Evolutionary conservation across 257 asterid species (phyloP).

Genomic region (Petrea volubilis): DNA sequence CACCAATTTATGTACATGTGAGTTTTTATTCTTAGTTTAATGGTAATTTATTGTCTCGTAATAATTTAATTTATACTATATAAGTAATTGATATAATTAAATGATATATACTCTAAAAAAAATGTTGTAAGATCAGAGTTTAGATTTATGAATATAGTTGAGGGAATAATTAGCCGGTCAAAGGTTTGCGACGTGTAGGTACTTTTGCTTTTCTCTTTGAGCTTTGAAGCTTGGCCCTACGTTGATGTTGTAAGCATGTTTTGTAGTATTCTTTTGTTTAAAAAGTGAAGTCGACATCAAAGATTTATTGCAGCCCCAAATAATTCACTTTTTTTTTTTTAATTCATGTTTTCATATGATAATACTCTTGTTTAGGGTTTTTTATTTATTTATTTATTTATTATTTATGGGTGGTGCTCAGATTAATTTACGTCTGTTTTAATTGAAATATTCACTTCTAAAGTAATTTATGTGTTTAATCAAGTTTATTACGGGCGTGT

Average conservation of each 20-base stretch:
- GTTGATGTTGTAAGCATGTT: conserved; percentile 25
- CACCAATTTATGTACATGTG: no score
- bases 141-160: neutral
- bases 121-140: neutral
- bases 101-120: no score
- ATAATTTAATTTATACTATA: no score
- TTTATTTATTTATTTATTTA: no score
- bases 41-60: no score
- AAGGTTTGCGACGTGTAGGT: neutral
- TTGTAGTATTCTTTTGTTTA: conserved; percentile 16
- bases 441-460: neutral
- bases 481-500: no score
- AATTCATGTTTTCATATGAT: neutral
- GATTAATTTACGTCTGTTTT: neutral
- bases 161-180: conserved; percentile 26
- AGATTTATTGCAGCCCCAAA: conserved; percentile 17
- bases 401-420: neutral
- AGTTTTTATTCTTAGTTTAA: no score
- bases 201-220: conserved; percentile 35
- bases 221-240: conserved; percentile 31
- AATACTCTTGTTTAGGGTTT: neutral
- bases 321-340: neutral
- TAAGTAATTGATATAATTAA: no score
- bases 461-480: neutral
- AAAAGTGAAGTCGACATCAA: conserved; percentile 25